phyloP scores from a whole-genome alignment of 345 rosid genomes.

The Moringa oleifera region DNA sequence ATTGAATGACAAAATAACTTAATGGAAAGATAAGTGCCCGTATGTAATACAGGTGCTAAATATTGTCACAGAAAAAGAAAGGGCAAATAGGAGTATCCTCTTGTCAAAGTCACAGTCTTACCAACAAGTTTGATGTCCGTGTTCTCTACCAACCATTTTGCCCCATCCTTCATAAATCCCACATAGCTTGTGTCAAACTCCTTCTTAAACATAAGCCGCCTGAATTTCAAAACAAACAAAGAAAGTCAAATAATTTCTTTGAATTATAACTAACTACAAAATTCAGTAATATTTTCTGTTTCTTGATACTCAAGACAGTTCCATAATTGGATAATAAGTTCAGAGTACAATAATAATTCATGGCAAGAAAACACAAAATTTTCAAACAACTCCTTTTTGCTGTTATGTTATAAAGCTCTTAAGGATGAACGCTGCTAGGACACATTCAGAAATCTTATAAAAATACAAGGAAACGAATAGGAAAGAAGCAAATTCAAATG shows the following conservation, averaged over 20 bases:
- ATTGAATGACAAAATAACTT: no score
- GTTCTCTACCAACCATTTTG: slow-evolving; percentile 84
- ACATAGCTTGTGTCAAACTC: slow-evolving; percentile 75
- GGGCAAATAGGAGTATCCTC: no score
- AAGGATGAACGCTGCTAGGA: no score
- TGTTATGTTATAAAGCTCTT: no score
- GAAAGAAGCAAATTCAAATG: no score
- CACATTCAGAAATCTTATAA: no score
- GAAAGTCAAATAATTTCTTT: background rate
- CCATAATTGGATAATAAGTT: no score
- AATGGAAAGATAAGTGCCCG: background rate
- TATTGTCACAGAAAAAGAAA: background rate
- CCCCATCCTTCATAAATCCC: slow-evolving; percentile 81
- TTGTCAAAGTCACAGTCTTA: slow-evolving; percentile 17
- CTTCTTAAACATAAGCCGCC: slow-evolving; percentile 77
- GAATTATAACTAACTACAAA: background rate
- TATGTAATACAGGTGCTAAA: background rate
- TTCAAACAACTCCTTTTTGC: no score
- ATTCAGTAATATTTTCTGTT: background rate
- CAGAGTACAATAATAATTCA: no score
- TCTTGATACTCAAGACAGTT: no score
- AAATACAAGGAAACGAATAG: no score
- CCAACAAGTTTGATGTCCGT: slow-evolving; percentile 87
- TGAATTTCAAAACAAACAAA: slow-evolving; percentile 16
- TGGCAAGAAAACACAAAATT: no score